Base-by-base conservation (phyloP, 2,329 filamentous ascomycete genomes). In the Didymella keratinophila region DNA sequence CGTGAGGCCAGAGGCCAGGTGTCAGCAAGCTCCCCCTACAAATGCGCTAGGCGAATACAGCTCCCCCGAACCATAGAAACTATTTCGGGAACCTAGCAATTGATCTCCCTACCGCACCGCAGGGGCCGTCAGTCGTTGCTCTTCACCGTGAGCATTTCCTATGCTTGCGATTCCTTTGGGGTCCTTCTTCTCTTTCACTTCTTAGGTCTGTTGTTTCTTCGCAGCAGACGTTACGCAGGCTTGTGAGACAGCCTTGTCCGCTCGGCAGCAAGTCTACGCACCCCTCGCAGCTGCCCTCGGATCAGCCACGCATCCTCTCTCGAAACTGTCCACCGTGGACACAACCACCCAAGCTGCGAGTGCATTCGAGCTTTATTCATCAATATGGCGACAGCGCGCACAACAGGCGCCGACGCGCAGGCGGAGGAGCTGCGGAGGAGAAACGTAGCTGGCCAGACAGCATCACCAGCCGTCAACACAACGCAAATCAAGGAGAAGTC, bases 381-480 rank as follows among this genome's bases (percentile, higher is more conserved):
- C 39, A 72, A 25, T 52, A 77, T 77, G 74, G 57, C 57, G 46
- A 56, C 57, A 37, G 71, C 69, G 57, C 70, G 61, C 52, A 64
- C 74, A 54, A 79, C 79, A 5, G 80, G 79, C 62, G 71, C 74
- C 5, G 77, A 82, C 58, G 67, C 69, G 44, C 78, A 78, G 57
- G 65, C 74, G 48, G 79, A 80, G 42, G 79, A 79, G 65, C 69
- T 81, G 67, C 74, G 79, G 70, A 79, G 78, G 66, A 79, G 80
- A 71, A 80, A 79, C 71, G 76, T 79, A 20, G 67, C 74, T 54
- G 63, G 65, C 49, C 69, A 71, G 61, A 53, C 64, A 56, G 56
- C 71, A 52, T 51, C 69, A 43, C 66, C 71, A 18, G 72, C 75
- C 46, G 73, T 70, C 45, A 64, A 65, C 60, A 62, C 63, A 49